These are phyloP conservation scores for Pyrenochaeta sp. DNA, from an alignment of 2,329 filamentous ascomycete genomes.

Conservation along the genomic window DNA sequence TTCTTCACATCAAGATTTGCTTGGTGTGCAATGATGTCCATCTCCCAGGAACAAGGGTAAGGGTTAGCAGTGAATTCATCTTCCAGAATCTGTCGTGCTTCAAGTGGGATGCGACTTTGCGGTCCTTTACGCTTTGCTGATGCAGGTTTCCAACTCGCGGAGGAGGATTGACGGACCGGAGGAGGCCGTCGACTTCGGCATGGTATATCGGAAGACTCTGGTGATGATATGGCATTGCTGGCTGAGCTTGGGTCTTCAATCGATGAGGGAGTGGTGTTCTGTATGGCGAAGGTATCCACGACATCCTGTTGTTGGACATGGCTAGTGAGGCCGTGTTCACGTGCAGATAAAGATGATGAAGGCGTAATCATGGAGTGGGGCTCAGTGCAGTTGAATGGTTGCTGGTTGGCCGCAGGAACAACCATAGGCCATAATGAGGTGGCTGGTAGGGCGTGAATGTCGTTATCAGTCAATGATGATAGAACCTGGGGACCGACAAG, in stretches of 20 bases:
- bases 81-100: conserved; percentile 43
- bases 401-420: not conserved
- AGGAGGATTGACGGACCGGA: conserved; percentile 18
- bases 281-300: not conserved
- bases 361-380: conserved; percentile 2
- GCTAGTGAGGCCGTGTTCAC: not conserved
- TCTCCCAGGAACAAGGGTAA: conserved; percentile 45
- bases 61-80: conserved; percentile 45
- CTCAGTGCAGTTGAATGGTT: not conserved
- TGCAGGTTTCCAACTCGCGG: conserved; percentile 35
- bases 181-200: conserved; percentile 1
- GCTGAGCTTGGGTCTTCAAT: not conserved
- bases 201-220: not conserved
- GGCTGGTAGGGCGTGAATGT: not conserved
- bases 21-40: conserved; percentile 47
- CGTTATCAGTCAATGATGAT: not conserved
- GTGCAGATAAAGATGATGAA: conserved; percentile 9
- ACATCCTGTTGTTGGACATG: conserved; percentile 1
- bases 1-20: conserved; percentile 46
- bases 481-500: not conserved
- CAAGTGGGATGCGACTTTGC: conserved; percentile 38
- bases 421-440: conserved; percentile 2
- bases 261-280: not conserved
- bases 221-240: not conserved
- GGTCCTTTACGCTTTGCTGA: conserved; percentile 44